phyloP scores from a whole-genome alignment of 257 asterid species.

The Perilla frutescens region DNA sequence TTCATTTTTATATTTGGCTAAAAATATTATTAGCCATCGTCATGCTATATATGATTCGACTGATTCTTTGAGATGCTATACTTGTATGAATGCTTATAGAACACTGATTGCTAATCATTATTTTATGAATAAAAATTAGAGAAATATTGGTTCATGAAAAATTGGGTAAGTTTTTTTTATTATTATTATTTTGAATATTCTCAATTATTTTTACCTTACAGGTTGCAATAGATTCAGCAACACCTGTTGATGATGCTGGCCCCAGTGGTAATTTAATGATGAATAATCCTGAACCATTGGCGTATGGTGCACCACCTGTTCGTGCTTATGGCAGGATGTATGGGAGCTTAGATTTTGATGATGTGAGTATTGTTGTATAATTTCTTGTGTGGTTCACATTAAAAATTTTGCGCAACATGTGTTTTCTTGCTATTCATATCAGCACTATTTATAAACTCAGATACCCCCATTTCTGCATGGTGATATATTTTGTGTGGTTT shows the following conservation, averaged over 20 bases:
- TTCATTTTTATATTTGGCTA: background rate
- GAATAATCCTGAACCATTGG: conserved; percentile 80
- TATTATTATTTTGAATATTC: background rate
- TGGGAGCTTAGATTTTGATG: conserved; percentile 83
- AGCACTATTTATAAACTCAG: conserved; percentile 14
- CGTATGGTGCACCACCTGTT: conserved; percentile 84
- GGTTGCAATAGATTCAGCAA: conserved; percentile 99
- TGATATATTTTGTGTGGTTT: conserved; percentile 21
- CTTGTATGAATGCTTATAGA: background rate
- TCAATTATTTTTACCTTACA: conserved; percentile 36
- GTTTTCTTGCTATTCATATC: background rate
- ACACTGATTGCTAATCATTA: background rate
- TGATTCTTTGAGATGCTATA: conserved; percentile 1
- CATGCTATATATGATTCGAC: background rate
- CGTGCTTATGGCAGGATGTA: conserved; percentile 90
- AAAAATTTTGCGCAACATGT: background rate
- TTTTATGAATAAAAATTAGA: background rate
- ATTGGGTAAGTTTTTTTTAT: background rate
- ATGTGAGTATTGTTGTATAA: conserved; percentile 63
- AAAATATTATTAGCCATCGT: background rate
- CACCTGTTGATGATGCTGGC: conserved; percentile 95
- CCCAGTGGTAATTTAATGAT: conserved; percentile 69
- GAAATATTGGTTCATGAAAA: background rate
- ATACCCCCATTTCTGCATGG: conserved; percentile 3
- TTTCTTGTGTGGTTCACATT: conserved; percentile 15